Evolutionary conservation across 495 filamentous ascomycete genomes (phyloP), one percentile per base, ranked within the genome.

Genomic region (Lepidopterella palustris): DNA sequence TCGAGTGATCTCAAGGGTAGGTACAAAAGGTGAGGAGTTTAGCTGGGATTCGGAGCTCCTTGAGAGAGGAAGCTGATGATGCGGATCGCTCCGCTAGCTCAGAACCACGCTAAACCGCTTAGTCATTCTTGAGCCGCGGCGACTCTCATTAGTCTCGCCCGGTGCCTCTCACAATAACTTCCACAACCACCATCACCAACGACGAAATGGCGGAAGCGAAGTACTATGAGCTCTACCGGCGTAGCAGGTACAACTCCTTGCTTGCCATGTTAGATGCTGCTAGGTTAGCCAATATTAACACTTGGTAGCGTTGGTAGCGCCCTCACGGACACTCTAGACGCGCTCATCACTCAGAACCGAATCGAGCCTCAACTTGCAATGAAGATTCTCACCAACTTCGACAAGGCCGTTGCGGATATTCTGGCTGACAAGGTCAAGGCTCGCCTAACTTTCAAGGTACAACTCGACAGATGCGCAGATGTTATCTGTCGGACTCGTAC

Each of bases 341-440:
- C 95, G 60, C 77, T 97, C 62, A 96, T 99, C 75, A 91, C 87
- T 68, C 85, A 89, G 56, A 87, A 89, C 59, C 86, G 87, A 40
- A 97, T 99, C 73, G 91, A 96, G 74, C 95, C 95, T 20, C 95
- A 99, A 74, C 84, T 97, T 35, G 95, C 95, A 28, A 97, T 97
- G 90, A 96, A 96, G 80, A 89, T 99, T 55, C 80, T 99, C 52
- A 84, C 82, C 52, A 90, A 93, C 75, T 97, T 96, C 74, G 95
- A 99, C 72, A 83, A 87, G 56, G 82, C 85, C 50, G 87, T 99
- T 54, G 86, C 93, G 11, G 89, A 96, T 66, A 86, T 95, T 2
- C 76, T 99, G 56, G 84, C 86, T 26, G 89, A 95, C 0, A 95
- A 88, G 73, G 92, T 97, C 64, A 95, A 93, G 76, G 82, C 90